These are phyloP conservation scores for Trichosanthes truncata DNA, from an alignment of 306 rosid species.

Conservation along the genomic window DNA sequence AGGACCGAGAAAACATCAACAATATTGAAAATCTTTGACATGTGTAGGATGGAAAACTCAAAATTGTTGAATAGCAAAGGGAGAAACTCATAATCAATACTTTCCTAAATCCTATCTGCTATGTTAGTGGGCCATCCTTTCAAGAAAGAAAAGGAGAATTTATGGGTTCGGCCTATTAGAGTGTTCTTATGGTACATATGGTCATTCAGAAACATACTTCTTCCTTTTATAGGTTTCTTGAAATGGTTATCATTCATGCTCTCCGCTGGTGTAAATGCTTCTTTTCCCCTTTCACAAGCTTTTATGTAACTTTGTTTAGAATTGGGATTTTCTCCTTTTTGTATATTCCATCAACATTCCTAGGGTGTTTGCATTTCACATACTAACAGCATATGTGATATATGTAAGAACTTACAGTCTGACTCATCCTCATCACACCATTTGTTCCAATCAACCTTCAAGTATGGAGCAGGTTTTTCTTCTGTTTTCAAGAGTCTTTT, in stretches of 20 bases:
- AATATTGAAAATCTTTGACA: background rate
- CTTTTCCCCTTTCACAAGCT: background rate
- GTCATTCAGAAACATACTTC: background rate
- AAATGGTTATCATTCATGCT: background rate
- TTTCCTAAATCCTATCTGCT: background rate
- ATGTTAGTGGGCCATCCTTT: background rate
- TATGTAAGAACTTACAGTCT: constrained; percentile 29
- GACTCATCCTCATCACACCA: constrained; percentile 80
- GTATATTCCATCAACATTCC: background rate
- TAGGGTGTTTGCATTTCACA: background rate
- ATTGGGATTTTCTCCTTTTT: background rate
- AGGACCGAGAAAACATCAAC: too few relatives aligned
- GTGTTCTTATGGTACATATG: background rate
- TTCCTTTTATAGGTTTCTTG: background rate
- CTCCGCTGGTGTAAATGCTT: background rate
- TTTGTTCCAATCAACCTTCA: constrained; percentile 79
- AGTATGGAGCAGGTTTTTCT: constrained; percentile 77
- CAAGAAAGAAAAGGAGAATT: background rate
- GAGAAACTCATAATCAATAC: background rate
- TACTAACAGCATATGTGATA: constrained; percentile 4
- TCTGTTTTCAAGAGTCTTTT: constrained; percentile 63
- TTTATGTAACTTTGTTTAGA: background rate
- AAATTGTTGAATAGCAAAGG: background rate
- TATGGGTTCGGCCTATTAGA: background rate
- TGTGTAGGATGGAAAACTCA: background rate